Conservation (phyloP, 2,329 filamentous ascomycete genomes). For the Stagonosporopsis chrysanthemi region DNA sequence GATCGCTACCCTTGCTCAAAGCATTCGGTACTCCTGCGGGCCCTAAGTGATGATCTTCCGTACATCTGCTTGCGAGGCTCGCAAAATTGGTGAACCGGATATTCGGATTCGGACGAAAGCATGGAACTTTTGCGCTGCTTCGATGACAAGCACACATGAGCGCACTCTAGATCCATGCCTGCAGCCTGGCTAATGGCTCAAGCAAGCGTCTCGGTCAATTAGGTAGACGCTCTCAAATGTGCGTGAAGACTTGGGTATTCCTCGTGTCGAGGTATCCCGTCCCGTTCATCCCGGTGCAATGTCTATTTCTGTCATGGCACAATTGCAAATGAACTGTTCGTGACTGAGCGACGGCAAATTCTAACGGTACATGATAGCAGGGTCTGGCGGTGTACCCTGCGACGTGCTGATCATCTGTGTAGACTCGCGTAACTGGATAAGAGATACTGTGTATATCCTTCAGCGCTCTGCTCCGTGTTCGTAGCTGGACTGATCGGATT, state of each 20-base stretch:
- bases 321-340: not conserved
- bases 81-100: not conserved
- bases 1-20: not conserved
- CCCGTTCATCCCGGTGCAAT: not conserved
- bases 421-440: not conserved
- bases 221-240: not conserved
- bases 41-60: not conserved
- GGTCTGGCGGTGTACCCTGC: not conserved
- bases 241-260: not conserved
- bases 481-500: not conserved
- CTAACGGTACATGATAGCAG: not conserved
- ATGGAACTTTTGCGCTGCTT: not conserved
- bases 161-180: not conserved
- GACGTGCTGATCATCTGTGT: not conserved
- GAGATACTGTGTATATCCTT: not conserved
- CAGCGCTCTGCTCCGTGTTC: conserved; percentile 5
- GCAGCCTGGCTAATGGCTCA: not conserved
- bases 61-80: not conserved
- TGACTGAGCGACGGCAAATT: not conserved
- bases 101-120: not conserved
- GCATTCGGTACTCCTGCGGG: not conserved
- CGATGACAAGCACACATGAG: not conserved
- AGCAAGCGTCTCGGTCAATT: not conserved
- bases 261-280: not conserved
- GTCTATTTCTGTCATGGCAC: not conserved